Evolutionary conservation across 768 basidiomycete genomes (phyloP), one percentile per base, ranked within the genome.

Genomic region (Dioszegia crocea): DNA sequence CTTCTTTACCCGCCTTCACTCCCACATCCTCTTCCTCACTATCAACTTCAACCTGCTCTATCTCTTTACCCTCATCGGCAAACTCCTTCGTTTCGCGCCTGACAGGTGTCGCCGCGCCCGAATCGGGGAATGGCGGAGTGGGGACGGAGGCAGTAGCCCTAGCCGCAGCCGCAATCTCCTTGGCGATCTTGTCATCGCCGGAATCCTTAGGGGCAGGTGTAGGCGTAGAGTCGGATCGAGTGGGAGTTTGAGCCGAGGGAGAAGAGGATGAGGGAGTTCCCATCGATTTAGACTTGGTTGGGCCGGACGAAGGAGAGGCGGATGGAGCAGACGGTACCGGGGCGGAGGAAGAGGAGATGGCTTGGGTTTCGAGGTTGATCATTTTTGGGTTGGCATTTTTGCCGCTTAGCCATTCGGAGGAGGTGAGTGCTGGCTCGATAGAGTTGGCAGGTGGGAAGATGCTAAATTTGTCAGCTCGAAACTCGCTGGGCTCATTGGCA

Each of bases 361-460:
- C 69, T 33, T 88, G 88, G 46, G 84, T 85, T 40, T 89, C 87
- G 51, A 97, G 84, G 75, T 83, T 85, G 62, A 96, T 83, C 23
- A 92, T 80, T 60, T 91, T 89, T 10, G 85, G 82, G n/a, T 85
- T 77, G 2, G 86, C 84, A 11, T 81, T 82, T 79, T 93, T 94
- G 47, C 92, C 91, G 12, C 48, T 56, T 79, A 97, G 91, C 80
- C 89, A 97, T 66, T 96, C 91, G 60, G 84, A 81, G 9, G 93
- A 88, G 19, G 84, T 81, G 47, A 93, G 82, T 5, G 89, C 84
- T 16, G 91, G 84, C 69, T 93, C 88, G 56, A 82, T 76, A 4
- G 91, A 89, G 0, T 85, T 85, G 0, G 91, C 94, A 9, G 90
- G 89, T 4, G 96, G 94, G 82, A 85, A 98, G 76, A 98, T 94